A percentile compares a stretch with the other conserved stretches of the same genome.
phyloP scores from a whole-genome alignment of 176 grass and related monocot species.

The Cymbopogon citratus region DNA sequence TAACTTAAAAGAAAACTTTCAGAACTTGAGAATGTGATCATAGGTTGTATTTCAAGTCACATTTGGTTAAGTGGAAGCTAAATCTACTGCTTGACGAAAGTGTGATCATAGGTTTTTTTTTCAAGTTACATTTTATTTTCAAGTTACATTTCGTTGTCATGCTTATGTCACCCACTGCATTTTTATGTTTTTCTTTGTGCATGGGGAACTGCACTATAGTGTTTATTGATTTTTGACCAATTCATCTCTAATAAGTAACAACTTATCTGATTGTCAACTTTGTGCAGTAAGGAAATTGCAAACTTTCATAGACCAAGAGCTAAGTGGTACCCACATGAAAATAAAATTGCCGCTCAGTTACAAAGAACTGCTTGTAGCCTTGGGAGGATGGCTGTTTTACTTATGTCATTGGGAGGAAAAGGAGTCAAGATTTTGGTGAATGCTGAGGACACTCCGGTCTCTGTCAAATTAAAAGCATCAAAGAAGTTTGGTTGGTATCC shows the following conservation, averaged over 20 bases:
- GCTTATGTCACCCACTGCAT: not conserved
- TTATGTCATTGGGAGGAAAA: constrained; percentile 85
- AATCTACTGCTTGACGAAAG: not conserved
- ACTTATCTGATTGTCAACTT: not conserved
- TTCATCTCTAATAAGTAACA: constrained; percentile 19
- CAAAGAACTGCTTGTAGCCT: constrained; percentile 50
- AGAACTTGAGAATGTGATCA: not conserved
- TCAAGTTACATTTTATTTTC: constrained; percentile 7
- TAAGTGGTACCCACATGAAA: constrained; percentile 88
- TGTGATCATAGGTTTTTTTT: not conserved
- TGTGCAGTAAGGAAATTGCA: constrained; percentile 81
- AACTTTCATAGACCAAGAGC: constrained; percentile 93
- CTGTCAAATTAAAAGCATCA: constrained; percentile 81
- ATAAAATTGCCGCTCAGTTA: constrained; percentile 63
- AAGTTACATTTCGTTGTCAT: not conserved
- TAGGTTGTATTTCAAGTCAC: constrained; percentile 5
- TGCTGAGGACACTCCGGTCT: constrained; percentile 67
- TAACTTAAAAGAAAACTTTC: not conserved
- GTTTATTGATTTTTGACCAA: not conserved
- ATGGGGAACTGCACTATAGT: not conserved
- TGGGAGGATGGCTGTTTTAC: constrained; percentile 72
- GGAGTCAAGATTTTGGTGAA: constrained; percentile 71
- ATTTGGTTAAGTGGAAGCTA: not conserved
- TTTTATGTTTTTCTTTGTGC: not conserved
- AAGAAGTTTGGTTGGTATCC: constrained; percentile 78